Evolutionary conservation across 148 eudicot genomes (phyloP).

Genomic region (Spergularia marina): DNA sequence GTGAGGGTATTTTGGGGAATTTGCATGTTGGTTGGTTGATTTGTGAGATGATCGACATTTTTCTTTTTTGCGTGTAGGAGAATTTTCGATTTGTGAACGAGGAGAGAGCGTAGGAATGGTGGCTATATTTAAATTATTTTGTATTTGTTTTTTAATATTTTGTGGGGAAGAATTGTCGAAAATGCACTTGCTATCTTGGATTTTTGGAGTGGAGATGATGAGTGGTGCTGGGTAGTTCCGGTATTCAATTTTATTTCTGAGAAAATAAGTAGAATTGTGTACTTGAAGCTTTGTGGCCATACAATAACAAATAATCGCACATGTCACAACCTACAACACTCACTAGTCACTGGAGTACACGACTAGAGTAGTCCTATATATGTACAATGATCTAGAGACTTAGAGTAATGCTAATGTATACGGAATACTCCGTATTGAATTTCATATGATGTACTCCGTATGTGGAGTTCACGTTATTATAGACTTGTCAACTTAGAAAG

Average conservation of each 20-base stretch:
- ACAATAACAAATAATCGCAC: neutral
- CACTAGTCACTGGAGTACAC: too few species aligned
- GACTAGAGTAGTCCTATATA: neutral
- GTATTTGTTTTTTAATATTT: neutral
- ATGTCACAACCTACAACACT: too few species aligned
- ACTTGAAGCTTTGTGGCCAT: neutral
- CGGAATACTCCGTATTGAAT: too few species aligned
- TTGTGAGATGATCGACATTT: constrained; percentile 42
- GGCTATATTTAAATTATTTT: neutral
- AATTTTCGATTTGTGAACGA: neutral
- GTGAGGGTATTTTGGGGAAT: constrained; percentile 14
- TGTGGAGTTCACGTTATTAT: too few species aligned
- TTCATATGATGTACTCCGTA: too few species aligned
- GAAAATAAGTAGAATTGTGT: neutral
- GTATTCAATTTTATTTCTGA: neutral
- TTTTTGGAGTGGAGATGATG: neutral
- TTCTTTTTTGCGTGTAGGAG: neutral
- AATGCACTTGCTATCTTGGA: neutral
- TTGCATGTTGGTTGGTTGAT: constrained; percentile 31
- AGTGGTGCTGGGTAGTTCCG: constrained; percentile 11
- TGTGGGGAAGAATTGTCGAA: neutral
- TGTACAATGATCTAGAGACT: too few species aligned
- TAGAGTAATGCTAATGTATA: too few species aligned
- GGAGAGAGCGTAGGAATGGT: neutral
- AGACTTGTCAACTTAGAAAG: too few species aligned